Evolutionary conservation across 495 filamentous ascomycete species (phyloP).

Genomic region (Penicillium maclennaniae): DNA sequence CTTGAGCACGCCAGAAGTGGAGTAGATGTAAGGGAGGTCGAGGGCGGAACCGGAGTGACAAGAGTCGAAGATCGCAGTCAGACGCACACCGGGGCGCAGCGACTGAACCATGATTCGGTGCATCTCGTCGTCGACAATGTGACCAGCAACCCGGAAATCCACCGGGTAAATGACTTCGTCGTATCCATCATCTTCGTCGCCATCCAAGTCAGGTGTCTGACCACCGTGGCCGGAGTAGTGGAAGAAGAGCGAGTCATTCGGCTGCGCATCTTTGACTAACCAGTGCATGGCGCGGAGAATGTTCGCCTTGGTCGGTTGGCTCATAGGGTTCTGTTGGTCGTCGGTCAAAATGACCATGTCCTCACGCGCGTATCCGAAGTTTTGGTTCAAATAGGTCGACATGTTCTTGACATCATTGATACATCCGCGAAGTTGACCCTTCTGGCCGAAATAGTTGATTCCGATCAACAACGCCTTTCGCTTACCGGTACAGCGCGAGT

Average conservation of each 20-base stretch:
- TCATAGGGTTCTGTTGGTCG: conserved; percentile 96
- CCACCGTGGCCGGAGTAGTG: conserved; percentile 98
- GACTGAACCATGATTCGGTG: conserved; percentile 92
- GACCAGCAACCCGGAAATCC: conserved; percentile 83
- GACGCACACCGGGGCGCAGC: conserved; percentile 75
- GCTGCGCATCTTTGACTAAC: conserved; percentile 90
- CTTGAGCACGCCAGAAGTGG: conserved; percentile 90
- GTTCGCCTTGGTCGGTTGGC: conserved; percentile 92
- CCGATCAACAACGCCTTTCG: conserved; percentile 92
- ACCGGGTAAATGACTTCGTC: conserved; percentile 98
- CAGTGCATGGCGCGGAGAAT: conserved; percentile 98
- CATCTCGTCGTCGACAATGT: conserved; percentile 99
- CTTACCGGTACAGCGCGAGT: conserved; percentile 86
- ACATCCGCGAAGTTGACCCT: conserved; percentile 87
- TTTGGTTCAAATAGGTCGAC: conserved; percentile 84
- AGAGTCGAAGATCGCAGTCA: conserved; percentile 99
- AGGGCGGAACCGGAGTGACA: conserved; percentile 96
- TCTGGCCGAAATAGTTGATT: conserved; percentile 96
- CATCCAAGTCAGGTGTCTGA: conserved; percentile 93
- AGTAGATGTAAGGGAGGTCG: conserved; percentile 97
- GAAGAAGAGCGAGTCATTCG: conserved; percentile 97
- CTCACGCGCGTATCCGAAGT: conserved; percentile 90
- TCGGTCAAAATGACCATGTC: conserved; percentile 99
- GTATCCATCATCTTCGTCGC: conserved; percentile 91
- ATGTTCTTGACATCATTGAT: conserved; percentile 99